These are phyloP conservation scores for Aspergillus brasiliensis DNA, from an alignment of 2,329 filamentous ascomycete species.

Conservation along the genomic window DNA sequence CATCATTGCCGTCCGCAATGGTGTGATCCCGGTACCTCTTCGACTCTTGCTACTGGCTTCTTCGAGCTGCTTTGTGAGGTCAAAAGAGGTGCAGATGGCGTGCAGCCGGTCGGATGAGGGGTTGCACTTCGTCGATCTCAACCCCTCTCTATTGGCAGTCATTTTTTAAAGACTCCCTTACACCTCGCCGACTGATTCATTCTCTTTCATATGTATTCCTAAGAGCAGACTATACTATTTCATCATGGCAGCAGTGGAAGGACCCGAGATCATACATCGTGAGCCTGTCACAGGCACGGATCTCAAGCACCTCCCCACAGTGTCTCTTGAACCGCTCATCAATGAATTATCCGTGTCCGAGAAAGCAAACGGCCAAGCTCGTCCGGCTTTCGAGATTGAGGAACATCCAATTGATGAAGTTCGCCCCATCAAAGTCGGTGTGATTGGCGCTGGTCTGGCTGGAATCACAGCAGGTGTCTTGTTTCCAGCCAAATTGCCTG, in stretches of 20 bases:
- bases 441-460: conserved; percentile 66
- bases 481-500: conserved; percentile 69
- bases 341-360: not conserved
- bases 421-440: conserved; percentile 55
- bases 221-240: not conserved
- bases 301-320: not conserved
- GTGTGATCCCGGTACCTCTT: not conserved
- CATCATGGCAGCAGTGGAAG: not conserved
- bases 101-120: conserved; percentile 2
- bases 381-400: conserved; percentile 37
- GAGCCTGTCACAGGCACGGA: not conserved
- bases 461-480: conserved; percentile 67
- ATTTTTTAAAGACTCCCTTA: not conserved
- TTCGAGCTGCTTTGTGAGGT: not conserved
- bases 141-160: not conserved
- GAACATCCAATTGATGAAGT: conserved; percentile 54
- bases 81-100: conserved; percentile 8
- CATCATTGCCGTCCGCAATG: conserved; percentile 5
- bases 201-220: not conserved
- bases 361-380: not conserved
- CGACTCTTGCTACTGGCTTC: not conserved
- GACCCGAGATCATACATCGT: not conserved
- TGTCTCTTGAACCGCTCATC: not conserved
- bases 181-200: not conserved
- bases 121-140: not conserved